Evolutionary conservation across 352 stramenopile species (phyloP), one percentile per base, ranked within the genome.

Genomic region (Phytopythium litorale): DNA sequence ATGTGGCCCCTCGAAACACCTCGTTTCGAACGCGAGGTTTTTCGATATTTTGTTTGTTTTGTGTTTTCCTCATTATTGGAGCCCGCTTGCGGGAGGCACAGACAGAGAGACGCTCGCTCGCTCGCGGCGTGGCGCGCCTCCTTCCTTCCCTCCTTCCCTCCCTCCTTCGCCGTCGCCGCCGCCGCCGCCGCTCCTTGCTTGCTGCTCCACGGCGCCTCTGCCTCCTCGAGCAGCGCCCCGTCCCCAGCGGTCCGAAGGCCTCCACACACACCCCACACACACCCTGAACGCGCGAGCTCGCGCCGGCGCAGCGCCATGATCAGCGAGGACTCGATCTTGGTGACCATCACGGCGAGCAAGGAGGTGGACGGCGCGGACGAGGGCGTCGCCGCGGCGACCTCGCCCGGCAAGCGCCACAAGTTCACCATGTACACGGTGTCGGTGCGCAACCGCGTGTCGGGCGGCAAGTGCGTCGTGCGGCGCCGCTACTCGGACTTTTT

Each of bases 401-500:
- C 35, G 4, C 63, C 81, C 33, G 56, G 54, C 35, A 82, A 76
- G 56, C 75, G 77, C 16, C 68, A 87, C 28, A 91, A 87, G 62
- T 89, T 80, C 64, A 94, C 86, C n/a, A 84, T 91, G 66, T 94
- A 94, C 75, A 94, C 81, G 32, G 81, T 93, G 18, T 85, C 89
- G 59, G 81, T 94, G 64, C 81, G 83, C 58, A 94, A 93, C 63
- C 61, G 80, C 60, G 76, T 72, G 35, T 88, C 77, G 30, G 78
- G 82, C 62, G 72, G 71, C 65, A 94, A 94, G 63, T 89, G 81
- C 49, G 81, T 92, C 38, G 86, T 88, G 45, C 66, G 81, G 37
- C 84, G 86, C 18, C 76, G 86, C n/a, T 94, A 94, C 66, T 93
- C 83, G 56, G 83, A 94, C 68, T 94, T 94, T 59, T 94, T 81